Base-by-base conservation (phyloP, 441 rosid species). In the Pelargonium australe region DNA sequence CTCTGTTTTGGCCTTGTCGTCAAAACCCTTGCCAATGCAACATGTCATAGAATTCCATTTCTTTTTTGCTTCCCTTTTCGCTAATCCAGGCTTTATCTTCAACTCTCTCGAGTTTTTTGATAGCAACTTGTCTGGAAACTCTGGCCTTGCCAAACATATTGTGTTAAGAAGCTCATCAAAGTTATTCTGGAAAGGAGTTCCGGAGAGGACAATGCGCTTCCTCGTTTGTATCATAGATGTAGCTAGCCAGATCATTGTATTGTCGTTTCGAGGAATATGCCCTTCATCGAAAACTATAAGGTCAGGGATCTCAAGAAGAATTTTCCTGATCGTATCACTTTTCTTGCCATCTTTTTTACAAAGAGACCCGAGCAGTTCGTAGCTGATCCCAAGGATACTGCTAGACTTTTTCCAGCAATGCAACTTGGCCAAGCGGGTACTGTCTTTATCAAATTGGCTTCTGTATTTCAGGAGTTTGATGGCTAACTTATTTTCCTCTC, bases 171-270 rank as follows among this genome's bases (percentile, higher is more conserved):
- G 85, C 76, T 91, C 96, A 60, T 76, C 84, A 47, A 84, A 91
- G 63, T 89, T 91, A 44, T 91, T 91, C 78, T 91, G 97, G 68
- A 91, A 91, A 0, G 92, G 92, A 47, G 97, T 91, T 64, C 97
- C 97, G 0, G 94, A 87, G 20, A 91, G 91, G 67, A 87, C 81
- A 43, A 91, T 81, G 19, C 89, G 86, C 78, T 74, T 89, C 37
- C 78, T 70, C 0, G 96, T 88, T 63, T 75, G 75, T 11, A 89
- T 72, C 23, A 77, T 82, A 4, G 82, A 70, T 12, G 88, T 75
- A 70, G 82, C 87, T 78, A 85, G 81, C 88, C 90, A 91, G 57
- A 91, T 80, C 16, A 57, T 67, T 67, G 88, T 84, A 2, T 66
- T 72, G n/a, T 80, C 75, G 68, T 91, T 91, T 10, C 95, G 89